Evolutionary conservation across 805 yeast species (phyloP), one percentile per base, ranked within the genome.

Genomic region (Hermanozyma aechmeae): DNA sequence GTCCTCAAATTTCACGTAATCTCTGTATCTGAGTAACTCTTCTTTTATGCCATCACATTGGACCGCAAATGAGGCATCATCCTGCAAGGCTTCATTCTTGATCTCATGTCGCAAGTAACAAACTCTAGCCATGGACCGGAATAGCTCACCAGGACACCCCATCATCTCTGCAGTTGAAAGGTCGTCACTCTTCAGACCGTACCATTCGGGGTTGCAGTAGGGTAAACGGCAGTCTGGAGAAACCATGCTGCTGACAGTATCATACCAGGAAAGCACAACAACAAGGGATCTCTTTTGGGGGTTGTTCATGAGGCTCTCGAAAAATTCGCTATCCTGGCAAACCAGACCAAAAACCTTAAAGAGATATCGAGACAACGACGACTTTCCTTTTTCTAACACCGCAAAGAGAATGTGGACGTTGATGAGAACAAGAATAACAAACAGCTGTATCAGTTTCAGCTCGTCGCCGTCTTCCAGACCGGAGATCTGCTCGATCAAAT

Each of bases 141-240:
- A 72, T 1, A 73, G 63, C 34, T 71, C 76, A 3, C 74, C 76
- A 0, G 79, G 78, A 37, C 79, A 73, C 1, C 77, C 79, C 67
- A 68, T 70, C 65, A 73, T 59, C 31, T 58, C 60, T 5, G 70
- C 58, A 0, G 76, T 70, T 12, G 76, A 69, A 4, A 66, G 56
- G 8, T 44, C 42, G 32, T 60, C 65, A 16, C 46, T 40, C 29
- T 51, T 56, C 4, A 53, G 36, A 2, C 78, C 78, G 38, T 68
- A 71, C 75, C 76, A 72, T 13, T 50, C 58, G 7, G 69, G 65
- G 16, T 58, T 62, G 46, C 76, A 70, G 32, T 53, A 70, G 0
- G 79, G 78, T 17, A 70, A 41, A 12, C 79, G 48, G 38, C 71
- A 71, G 45, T 72, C 78, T 1, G 77, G 72, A 1, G 76, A 68